phyloP scores from a whole-genome alignment of 495 filamentous ascomycete species.

The Xylaria curta region DNA sequence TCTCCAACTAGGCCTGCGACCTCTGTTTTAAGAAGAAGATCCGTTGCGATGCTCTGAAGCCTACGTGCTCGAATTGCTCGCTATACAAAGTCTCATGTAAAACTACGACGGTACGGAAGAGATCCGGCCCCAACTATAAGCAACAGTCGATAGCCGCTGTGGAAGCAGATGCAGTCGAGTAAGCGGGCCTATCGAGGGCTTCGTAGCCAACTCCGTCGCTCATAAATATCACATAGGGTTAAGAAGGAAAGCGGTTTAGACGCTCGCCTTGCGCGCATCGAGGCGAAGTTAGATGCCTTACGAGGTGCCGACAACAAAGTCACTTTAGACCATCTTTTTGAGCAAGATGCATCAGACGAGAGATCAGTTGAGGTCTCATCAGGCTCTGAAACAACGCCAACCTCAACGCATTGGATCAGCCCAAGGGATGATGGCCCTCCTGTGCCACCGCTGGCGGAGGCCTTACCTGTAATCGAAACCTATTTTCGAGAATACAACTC shows the following conservation, averaged over 20 bases:
- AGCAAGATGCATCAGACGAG: constrained; percentile 11
- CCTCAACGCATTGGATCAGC: background rate
- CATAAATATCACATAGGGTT: background rate
- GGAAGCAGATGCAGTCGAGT: constrained; percentile 11
- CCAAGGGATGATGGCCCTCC: constrained; percentile 12
- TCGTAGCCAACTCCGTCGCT: constrained; percentile 5
- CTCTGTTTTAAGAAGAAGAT: constrained; percentile 47
- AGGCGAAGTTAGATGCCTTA: constrained; percentile 41
- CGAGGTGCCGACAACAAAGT: constrained; percentile 17
- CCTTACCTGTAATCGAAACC: constrained; percentile 36
- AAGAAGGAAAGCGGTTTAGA: constrained; percentile 31
- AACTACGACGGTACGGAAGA: constrained; percentile 39
- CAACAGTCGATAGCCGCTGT: constrained; percentile 7
- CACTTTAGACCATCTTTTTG: constrained; percentile 5
- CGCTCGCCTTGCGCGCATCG: constrained; percentile 41
- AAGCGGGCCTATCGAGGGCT: constrained; percentile 13
- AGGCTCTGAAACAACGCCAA: background rate
- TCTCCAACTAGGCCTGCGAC: constrained; percentile 32
- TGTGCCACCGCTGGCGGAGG: constrained; percentile 38
- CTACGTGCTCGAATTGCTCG: constrained; percentile 43
- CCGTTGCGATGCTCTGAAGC: constrained; percentile 44
- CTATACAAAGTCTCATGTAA: constrained; percentile 41
- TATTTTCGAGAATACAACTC: constrained; percentile 43
- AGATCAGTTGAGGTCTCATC: constrained; percentile 2
- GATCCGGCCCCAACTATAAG: constrained; percentile 13